Percentiles rank a stretch among this genome's conserved stretches.
These are phyloP conservation scores for Psidium guajava DNA, from an alignment of 345 rosid genomes.

Conservation along the genomic window DNA sequence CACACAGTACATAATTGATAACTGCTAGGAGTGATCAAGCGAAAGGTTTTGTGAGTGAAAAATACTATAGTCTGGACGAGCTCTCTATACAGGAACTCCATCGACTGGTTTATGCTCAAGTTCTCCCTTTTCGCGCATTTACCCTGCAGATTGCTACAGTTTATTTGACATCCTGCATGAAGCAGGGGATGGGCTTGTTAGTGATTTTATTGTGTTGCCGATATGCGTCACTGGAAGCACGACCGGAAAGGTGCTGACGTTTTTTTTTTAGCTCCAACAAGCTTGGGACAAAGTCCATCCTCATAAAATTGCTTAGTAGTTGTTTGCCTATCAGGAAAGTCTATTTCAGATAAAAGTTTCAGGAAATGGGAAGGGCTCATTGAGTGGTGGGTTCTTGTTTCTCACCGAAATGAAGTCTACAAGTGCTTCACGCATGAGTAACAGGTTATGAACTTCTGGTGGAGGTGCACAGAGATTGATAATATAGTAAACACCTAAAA, in stretches of 20 bases:
- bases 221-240: conserved; percentile 92
- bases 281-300: conserved; percentile 64
- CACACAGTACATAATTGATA: conserved; percentile 78
- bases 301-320: conserved; percentile 68
- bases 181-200: conserved; percentile 75
- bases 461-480: too few species aligned
- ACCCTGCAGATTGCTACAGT: conserved; percentile 93
- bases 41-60: conserved; percentile 66
- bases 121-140: conserved; percentile 73
- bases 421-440: too few species aligned
- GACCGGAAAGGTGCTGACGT: conserved; percentile 80
- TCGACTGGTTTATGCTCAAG: conserved; percentile 91
- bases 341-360: conserved; percentile 81
- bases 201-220: conserved; percentile 63
- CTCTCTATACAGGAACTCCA: conserved; percentile 82
- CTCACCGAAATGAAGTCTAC: too few species aligned
- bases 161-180: conserved; percentile 73
- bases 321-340: conserved; percentile 85
- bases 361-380: background rate
- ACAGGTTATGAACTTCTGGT: too few species aligned
- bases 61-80: conserved; percentile 55
- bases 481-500: too few species aligned
- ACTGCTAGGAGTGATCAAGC: conserved; percentile 71
- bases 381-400: too few species aligned
- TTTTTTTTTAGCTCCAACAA: conserved; percentile 88